Evolutionary conservation across 1,139 yeast genomes (phyloP), one percentile per base, ranked within the genome.

Genomic region (Yamadazyma membranifaciens): DNA sequence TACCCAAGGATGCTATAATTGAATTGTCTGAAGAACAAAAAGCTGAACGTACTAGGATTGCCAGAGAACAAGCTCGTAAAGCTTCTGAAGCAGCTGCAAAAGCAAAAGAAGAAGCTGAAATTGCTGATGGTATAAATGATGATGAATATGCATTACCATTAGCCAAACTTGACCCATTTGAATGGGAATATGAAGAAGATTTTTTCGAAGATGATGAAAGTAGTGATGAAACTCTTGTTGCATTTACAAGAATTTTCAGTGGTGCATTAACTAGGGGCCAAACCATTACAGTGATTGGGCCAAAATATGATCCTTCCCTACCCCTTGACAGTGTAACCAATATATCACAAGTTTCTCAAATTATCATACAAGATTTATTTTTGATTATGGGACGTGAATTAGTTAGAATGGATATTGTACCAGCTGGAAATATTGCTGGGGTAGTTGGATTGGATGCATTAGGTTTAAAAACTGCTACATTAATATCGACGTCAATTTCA

Each of bases 341-440:
- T 43, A 39, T 43, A 4, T 60, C 60, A 16, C 84, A 84, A 53
- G 66, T 82, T 16, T 67, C 75, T 22, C 50, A 59, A 24, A 60
- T 70, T 12, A 70, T 63, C 40, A 75, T 94, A 27, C 75, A 84
- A 11, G 87, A 83, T 36, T 66, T 94, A 34, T 91, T 79, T 55
- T 67, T 92, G 45, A 72, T 94, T 38, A 94, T 94, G 98, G 99
- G 98, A 11, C 73, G 92, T 47, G 98, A 92, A 46, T 69, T 92
- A 41, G 81, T 89, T 2, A 73, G 88, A 10, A 71, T 94, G 51
- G 75, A 83, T 25, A 75, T 73, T 10, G 97, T 92, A 3, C 96
- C 96, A 1, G 94, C 98, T 1, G 99, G 99, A 28, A 88, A 87
- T 51, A 88, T 94, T 49, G 95, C 88, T 6, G 99, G 98, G 36